Base-by-base conservation (phyloP, 176 grass and related monocot genomes). In the Aegilops bicornis region DNA sequence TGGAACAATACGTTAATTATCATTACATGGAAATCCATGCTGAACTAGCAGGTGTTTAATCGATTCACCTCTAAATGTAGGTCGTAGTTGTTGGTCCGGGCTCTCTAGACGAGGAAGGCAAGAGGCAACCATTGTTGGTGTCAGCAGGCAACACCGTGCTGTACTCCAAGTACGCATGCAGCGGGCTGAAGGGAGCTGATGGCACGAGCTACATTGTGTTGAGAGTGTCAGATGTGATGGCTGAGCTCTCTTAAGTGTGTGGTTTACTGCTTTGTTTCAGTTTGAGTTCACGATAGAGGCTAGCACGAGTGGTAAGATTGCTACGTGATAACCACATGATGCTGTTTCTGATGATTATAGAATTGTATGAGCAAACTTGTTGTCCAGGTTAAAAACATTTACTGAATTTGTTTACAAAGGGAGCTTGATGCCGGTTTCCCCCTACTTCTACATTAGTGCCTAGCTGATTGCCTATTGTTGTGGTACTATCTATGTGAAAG, bases 61-160 rank as follows among this genome's bases (percentile, higher is more conserved):
- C 13, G 0, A 17, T 47, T 48, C 13, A 74, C 24, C 42, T 50
- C 1, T 75, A 3, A 19, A 30, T 75, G 43, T 0, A 74, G 91
- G 94, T 96, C 12, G 85, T 96, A 79, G 91, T 85, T 5, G 94
- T 93, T 78, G 94, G 94, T 42, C 89, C 87, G 2, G 94, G 91
- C 48, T n/a, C 82, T 67, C 56, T 96, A 8, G 89, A 96, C 9
- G 89, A 92, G 10, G 94, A 96, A 83, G 91, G 91, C 85, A 92
- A 91, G 48, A 91, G 89, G 35, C 86, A 89, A 73, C 85, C 94
- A 11, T 25, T 90, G 30, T 82, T 45, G 6, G 72, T 93, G 7
- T 64, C 73, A 4, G 35, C 83, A 0, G 83, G 85, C 65, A 92
- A 85, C 85, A 93, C 87, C 0, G 89, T 96, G n/a, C 48, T 96